These are phyloP conservation scores for Linum tenue DNA, from an alignment of 345 rosid species.

Conservation along the genomic window DNA sequence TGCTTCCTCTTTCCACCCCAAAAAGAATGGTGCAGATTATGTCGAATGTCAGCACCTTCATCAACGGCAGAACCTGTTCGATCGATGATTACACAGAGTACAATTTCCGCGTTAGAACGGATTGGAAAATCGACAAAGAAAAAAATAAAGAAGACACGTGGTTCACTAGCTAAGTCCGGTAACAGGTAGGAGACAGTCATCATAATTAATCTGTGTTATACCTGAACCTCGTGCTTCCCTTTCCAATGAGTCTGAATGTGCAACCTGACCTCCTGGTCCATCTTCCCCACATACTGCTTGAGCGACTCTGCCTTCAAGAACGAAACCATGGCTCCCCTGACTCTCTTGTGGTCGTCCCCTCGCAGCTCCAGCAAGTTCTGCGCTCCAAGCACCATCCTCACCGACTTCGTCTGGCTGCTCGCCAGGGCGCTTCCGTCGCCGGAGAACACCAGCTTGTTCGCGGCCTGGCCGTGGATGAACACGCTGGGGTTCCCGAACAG, in stretches of 20 bases:
- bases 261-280: slow-evolving; percentile 39
- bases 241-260: slow-evolving; percentile 36
- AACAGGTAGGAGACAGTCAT: not conserved
- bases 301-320: slow-evolving; percentile 55
- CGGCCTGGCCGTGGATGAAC: slow-evolving; percentile 38
- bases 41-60: slow-evolving; percentile 44
- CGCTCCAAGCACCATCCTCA: slow-evolving; percentile 27
- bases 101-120: not conserved
- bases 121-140: not conserved
- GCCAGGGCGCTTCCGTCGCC: slow-evolving; percentile 20
- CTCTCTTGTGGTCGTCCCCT: slow-evolving; percentile 38
- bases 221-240: slow-evolving; percentile 33
- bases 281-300: slow-evolving; percentile 38
- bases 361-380: slow-evolving; percentile 24
- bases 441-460: slow-evolving; percentile 38
- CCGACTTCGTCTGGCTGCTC: slow-evolving; percentile 31
- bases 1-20: slow-evolving; percentile 30
- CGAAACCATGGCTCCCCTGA: slow-evolving; percentile 31
- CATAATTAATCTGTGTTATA: not conserved
- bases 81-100: too few relatives aligned
- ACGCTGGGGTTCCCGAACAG: slow-evolving; percentile 41
- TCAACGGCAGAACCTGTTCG: slow-evolving; percentile 38
- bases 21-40: slow-evolving; percentile 37
- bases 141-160: not conserved
- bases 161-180: not conserved